phyloP scores from a whole-genome alignment of 2,329 filamentous ascomycete genomes.

The Epicoccum sorghinum region DNA sequence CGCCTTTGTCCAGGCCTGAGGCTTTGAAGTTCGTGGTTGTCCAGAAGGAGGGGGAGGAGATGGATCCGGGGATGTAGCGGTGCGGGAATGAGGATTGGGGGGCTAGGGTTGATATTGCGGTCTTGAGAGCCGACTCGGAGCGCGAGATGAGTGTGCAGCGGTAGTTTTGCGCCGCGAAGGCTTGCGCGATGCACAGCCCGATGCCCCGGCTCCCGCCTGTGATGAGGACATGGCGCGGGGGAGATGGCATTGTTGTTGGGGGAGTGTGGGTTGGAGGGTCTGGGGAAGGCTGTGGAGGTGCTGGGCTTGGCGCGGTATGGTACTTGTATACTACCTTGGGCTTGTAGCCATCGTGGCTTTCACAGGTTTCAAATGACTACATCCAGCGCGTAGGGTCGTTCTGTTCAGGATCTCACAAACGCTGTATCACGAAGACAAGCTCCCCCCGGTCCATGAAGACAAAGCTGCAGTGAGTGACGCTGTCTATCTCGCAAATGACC shows the following conservation, averaged over 20 bases:
- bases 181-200: constrained; percentile 45
- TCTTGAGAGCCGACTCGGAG: constrained; percentile 26
- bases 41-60: constrained; percentile 37
- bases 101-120: constrained; percentile 30
- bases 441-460: too few species aligned
- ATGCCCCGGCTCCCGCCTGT: constrained; percentile 49
- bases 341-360: too few species aligned
- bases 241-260: constrained; percentile 4
- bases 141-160: constrained; percentile 43
- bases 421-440: too few species aligned
- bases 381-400: too few species aligned
- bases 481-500: too few species aligned
- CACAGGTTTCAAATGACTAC: too few species aligned
- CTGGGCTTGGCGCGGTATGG: neutral
- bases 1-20: neutral
- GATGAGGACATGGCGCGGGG: constrained; percentile 40
- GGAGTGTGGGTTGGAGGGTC: neutral
- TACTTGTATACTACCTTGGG: too few species aligned
- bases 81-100: constrained; percentile 20
- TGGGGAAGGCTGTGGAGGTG: neutral
- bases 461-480: too few species aligned
- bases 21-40: constrained; percentile 14
- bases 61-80: constrained; percentile 36
- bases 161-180: constrained; percentile 38
- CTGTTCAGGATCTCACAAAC: too few species aligned